A percentile compares a stretch with the other conserved stretches of the same genome.
Evolutionary conservation across 495 filamentous ascomycete species (phyloP).

Genomic region (Bacidia gigantensis): DNA sequence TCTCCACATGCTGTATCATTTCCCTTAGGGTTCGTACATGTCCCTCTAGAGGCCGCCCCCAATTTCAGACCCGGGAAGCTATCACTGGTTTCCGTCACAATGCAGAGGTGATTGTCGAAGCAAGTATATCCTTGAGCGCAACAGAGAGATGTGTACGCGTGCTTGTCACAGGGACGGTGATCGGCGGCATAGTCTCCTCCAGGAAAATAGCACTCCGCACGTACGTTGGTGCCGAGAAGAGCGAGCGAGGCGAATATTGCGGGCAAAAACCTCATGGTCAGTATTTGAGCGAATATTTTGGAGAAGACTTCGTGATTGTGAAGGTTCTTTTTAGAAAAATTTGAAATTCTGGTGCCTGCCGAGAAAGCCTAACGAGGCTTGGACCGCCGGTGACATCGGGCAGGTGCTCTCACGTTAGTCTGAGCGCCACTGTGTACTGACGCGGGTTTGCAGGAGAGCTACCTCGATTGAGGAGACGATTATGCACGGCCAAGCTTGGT

Average conservation of each 20-base stretch:
- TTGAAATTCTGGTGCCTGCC: neutral
- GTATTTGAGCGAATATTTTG: neutral
- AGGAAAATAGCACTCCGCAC: conserved; percentile 21
- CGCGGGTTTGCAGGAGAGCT: too few relatives aligned
- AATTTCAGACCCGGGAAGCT: conserved; percentile 10
- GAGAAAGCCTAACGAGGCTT: neutral
- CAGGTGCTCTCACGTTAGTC: too few relatives aligned
- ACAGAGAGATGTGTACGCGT: conserved; percentile 16
- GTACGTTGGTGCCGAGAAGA: neutral
- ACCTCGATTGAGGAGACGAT: too few relatives aligned
- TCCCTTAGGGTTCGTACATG: conserved; percentile 19
- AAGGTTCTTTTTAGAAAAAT: neutral
- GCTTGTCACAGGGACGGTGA: conserved; percentile 20
- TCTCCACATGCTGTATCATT: conserved; percentile 21
- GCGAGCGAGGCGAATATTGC: neutral
- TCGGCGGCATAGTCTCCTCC: conserved; percentile 13
- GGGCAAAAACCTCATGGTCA: too few relatives aligned
- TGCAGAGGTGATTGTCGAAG: conserved; percentile 24
- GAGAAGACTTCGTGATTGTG: neutral
- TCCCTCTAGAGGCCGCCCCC: conserved; percentile 1
- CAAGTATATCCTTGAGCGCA: conserved; percentile 23
- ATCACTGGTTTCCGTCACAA: conserved; percentile 18
- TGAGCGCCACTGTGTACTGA: too few relatives aligned
- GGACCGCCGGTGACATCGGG: too few relatives aligned
- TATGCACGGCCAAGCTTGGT: too few relatives aligned